Conservation (phyloP, 2,329 filamentous ascomycete species). For the Calonectria hongkongensis region DNA sequence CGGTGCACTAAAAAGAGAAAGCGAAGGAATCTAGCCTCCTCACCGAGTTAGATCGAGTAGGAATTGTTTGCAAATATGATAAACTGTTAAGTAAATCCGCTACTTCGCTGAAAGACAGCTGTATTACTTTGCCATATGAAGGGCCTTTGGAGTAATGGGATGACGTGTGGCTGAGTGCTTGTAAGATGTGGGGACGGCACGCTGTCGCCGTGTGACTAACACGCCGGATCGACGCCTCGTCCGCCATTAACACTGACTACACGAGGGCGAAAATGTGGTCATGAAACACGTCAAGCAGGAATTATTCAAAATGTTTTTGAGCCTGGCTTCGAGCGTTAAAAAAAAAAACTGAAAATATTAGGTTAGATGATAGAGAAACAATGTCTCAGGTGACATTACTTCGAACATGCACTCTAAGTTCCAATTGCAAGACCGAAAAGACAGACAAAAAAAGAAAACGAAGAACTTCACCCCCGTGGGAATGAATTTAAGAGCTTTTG, state of each 20-base stretch:
- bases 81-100: conserved; percentile 17
- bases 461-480: background rate
- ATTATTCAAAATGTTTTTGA: background rate
- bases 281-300: background rate
- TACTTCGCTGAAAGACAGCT: conserved; percentile 31
- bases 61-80: background rate
- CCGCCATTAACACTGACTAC: background rate
- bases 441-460: conserved; percentile 18
- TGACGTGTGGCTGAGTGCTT: background rate
- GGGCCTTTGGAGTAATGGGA: background rate
- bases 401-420: background rate
- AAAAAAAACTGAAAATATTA: background rate
- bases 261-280: background rate
- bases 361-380: background rate
- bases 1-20: conserved; percentile 13
- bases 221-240: background rate
- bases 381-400: background rate
- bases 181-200: background rate
- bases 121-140: conserved; percentile 3
- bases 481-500: background rate
- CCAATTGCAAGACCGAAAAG: background rate
- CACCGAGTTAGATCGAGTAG: background rate
- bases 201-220: conserved; percentile 6
- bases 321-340: no score
- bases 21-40: conserved; percentile 20